These are phyloP conservation scores for Pseudogymnoascus sp. DNA, from an alignment of 2,329 filamentous ascomycete genomes.

Conservation along the genomic window DNA sequence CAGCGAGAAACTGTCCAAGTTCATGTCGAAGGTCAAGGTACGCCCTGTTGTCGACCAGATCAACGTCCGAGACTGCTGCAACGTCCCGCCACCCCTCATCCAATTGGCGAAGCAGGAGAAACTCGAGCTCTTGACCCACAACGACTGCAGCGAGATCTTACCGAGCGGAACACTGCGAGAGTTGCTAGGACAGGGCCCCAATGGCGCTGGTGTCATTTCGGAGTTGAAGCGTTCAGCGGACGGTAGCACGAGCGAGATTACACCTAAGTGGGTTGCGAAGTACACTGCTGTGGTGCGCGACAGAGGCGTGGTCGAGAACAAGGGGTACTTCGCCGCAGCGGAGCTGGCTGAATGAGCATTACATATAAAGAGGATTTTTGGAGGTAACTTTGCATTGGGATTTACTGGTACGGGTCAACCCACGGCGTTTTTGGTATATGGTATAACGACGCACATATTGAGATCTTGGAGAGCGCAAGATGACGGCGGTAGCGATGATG, in stretches of 20 bases:
- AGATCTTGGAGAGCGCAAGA: neutral
- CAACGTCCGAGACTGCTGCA: constrained; percentile 92
- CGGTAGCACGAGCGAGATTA: constrained; percentile 57
- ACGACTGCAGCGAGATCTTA: constrained; percentile 87
- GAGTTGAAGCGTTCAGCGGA: constrained; percentile 50
- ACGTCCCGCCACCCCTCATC: constrained; percentile 81
- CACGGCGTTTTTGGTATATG: constrained; percentile 2
- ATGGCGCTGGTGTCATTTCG: constrained; percentile 71
- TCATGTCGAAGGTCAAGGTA: constrained; percentile 65
- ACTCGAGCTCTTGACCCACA: constrained; percentile 88
- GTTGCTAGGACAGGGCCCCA: constrained; percentile 65
- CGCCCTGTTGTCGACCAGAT: constrained; percentile 88
- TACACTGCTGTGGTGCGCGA: constrained; percentile 95
- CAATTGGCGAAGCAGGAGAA: constrained; percentile 74
- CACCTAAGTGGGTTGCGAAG: constrained; percentile 91
- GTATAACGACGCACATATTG: constrained; percentile 8
- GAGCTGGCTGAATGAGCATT: constrained; percentile 49
- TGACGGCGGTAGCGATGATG: neutral
- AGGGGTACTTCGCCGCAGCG: constrained; percentile 91
- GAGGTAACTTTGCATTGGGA: constrained; percentile 18
- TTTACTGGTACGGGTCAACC: neutral
- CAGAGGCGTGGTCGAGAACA: constrained; percentile 93
- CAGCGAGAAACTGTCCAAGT: constrained; percentile 70
- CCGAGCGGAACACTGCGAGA: constrained; percentile 79
- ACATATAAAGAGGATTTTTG: neutral